These are phyloP conservation scores for Omphalotus guepiniiformis DNA, from an alignment of 768 basidiomycete species.

Conservation along the genomic window DNA sequence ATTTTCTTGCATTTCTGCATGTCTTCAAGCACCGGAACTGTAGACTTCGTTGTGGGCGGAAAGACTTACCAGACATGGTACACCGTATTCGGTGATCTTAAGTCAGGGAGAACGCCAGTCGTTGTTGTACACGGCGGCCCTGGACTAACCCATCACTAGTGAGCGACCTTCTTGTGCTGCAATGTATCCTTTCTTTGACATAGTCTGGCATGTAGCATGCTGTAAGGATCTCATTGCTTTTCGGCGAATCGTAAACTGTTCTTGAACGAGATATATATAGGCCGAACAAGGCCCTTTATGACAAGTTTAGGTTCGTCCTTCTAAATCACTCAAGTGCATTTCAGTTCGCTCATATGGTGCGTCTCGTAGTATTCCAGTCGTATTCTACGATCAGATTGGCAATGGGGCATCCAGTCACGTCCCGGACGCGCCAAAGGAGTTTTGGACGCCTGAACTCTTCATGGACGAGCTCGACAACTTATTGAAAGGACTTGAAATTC, in stretches of 20 bases:
- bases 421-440: slow-evolving; percentile 42
- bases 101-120: slow-evolving; percentile 32
- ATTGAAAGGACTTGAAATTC: slow-evolving; percentile 38
- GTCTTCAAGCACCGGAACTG: too few species aligned
- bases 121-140: slow-evolving; percentile 54
- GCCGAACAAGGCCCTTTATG: too few species aligned
- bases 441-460: slow-evolving; percentile 51
- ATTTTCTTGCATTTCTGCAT: too few species aligned
- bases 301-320: too few species aligned
- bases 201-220: too few species aligned
- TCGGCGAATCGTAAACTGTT: too few species aligned
- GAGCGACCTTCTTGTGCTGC: slow-evolving; percentile 34
- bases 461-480: slow-evolving; percentile 47
- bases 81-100: slow-evolving; percentile 43
- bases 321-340: too few species aligned
- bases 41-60: slow-evolving; percentile 14
- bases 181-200: too few species aligned
- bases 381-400: slow-evolving; percentile 57
- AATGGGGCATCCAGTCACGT: slow-evolving; percentile 53
- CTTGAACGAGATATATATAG: too few species aligned
- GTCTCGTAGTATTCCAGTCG: slow-evolving; percentile 43
- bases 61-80: slow-evolving; percentile 43
- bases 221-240: too few species aligned
- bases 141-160: slow-evolving; percentile 39
- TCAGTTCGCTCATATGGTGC: too few species aligned